These are phyloP conservation scores for Conoideocrella luteorostrata DNA, from an alignment of 2,329 filamentous ascomycete species.

Conservation along the genomic window DNA sequence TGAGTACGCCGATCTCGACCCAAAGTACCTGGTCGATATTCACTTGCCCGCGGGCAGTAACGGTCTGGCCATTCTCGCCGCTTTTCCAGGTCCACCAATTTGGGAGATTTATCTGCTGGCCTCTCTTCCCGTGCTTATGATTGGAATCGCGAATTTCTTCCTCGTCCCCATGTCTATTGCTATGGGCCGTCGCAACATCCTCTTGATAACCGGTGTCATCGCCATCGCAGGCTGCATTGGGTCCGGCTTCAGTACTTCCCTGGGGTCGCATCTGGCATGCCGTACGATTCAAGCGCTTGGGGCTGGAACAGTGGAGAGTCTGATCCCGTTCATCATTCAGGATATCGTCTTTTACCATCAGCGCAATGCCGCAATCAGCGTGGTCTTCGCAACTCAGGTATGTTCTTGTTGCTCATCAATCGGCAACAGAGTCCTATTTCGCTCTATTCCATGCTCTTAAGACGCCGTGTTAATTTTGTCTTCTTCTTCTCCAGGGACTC, in stretches of 20 bases:
- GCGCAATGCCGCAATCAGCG: conserved; percentile 3
- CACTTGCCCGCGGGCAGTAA: conserved; percentile 1
- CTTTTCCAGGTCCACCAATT: conserved; percentile 3
- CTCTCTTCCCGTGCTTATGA: conserved; percentile 3
- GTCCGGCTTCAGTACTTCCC: neutral
- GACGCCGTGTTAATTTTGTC: too few species aligned
- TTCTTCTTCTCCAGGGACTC: too few species aligned
- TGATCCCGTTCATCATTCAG: conserved; percentile 7
- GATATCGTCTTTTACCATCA: conserved; percentile 6
- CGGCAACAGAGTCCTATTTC: too few species aligned
- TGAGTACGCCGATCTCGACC: conserved; percentile 4
- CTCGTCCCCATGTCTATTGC: conserved; percentile 5
- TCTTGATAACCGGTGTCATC: conserved; percentile 1
- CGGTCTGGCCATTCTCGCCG: conserved; percentile 1
- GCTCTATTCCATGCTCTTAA: too few species aligned
- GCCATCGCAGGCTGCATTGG: conserved; percentile 2
- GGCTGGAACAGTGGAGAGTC: conserved; percentile 4
- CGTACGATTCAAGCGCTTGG: conserved; percentile 3
- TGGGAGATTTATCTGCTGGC: conserved; percentile 5
- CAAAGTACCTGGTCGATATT: neutral
- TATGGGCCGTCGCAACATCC: conserved; percentile 1
- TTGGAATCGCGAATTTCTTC: conserved; percentile 5
- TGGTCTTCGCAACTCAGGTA: conserved; percentile 5
- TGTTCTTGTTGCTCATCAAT: too few species aligned
- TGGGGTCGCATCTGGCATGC: conserved; percentile 2